Evolutionary conservation across 805 yeast genomes (phyloP).

Genomic region (Teunomyces funiuensis): DNA sequence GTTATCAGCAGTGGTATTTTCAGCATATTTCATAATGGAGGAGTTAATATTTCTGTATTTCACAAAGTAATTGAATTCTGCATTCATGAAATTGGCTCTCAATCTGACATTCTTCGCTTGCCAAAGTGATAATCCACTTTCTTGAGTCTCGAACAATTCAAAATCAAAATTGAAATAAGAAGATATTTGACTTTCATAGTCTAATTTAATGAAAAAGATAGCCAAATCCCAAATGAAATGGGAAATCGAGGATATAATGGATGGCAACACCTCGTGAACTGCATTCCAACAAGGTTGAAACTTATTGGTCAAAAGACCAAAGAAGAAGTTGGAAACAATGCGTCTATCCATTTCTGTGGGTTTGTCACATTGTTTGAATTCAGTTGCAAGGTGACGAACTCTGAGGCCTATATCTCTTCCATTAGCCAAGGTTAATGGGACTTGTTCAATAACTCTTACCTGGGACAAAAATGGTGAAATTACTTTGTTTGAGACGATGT

Average conservation of each 20-base stretch:
- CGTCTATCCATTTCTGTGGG: conserved; percentile 16
- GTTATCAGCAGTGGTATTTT: conserved; percentile 34
- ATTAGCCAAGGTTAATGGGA: conserved; percentile 65
- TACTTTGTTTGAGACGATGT: conserved; percentile 19
- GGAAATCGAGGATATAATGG: conserved; percentile 35
- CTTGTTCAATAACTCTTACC: conserved; percentile 62
- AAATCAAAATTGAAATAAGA: conserved; percentile 12
- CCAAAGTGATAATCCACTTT: conserved; percentile 31
- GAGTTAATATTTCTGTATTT: conserved; percentile 32
- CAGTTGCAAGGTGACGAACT: conserved; percentile 56
- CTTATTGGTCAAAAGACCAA: conserved; percentile 69
- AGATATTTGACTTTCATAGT: conserved; percentile 19
- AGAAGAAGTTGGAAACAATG: conserved; percentile 34
- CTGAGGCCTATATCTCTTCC: conserved; percentile 76
- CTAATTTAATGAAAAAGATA: conserved; percentile 28
- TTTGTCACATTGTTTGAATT: conserved; percentile 30
- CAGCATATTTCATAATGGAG: conserved; percentile 40
- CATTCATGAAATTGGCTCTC: conserved; percentile 35
- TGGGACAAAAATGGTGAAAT: conserved; percentile 46
- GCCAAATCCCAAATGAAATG: conserved; percentile 57
- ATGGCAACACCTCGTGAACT: conserved; percentile 59
- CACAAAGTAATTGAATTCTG: conserved; percentile 19
- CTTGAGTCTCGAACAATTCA: conserved; percentile 5
- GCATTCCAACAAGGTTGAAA: conserved; percentile 89
- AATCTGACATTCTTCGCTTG: conserved; percentile 47